Percentiles rank a stretch among this genome's conserved stretches.
Evolutionary conservation across 2,329 filamentous ascomycete species (phyloP).

Genomic region (Epichloe sp.): DNA sequence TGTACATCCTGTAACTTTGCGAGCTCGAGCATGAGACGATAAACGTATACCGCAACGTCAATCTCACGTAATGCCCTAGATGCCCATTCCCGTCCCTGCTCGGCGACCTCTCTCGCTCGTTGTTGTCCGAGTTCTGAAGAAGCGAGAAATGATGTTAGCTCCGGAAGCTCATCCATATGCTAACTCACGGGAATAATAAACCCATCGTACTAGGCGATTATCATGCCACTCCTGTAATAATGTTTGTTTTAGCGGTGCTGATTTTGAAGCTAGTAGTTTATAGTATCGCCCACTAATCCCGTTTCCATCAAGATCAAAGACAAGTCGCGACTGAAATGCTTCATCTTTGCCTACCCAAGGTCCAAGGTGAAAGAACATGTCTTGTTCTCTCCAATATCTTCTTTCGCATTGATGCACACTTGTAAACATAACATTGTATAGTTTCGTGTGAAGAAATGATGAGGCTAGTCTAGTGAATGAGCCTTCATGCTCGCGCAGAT

Average conservation of each 20-base stretch:
- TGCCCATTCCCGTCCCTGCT: conserved; percentile 41
- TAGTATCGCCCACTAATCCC: conserved; percentile 41
- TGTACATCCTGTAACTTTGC: conserved; percentile 25
- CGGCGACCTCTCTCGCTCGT: conserved; percentile 37
- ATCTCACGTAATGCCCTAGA: conserved; percentile 38
- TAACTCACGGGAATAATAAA: conserved; percentile 42
- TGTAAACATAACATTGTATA: neutral
- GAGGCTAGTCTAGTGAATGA: conserved; percentile 1
- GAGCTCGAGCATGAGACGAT: conserved; percentile 47
- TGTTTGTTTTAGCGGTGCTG: conserved; percentile 36
- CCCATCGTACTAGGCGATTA: conserved; percentile 39
- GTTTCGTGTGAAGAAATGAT: neutral
- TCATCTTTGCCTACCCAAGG: conserved; percentile 12
- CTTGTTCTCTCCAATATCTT: neutral
- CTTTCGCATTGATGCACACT: neutral
- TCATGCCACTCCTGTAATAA: conserved; percentile 45
- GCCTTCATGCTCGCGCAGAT: neutral
- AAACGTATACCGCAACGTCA: conserved; percentile 47
- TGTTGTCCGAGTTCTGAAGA: conserved; percentile 30
- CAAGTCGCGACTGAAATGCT: conserved; percentile 25
- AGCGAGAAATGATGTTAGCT: conserved; percentile 34
- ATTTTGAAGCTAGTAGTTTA: conserved; percentile 33
- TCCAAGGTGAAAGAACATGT: neutral
- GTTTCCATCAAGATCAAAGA: conserved; percentile 43
- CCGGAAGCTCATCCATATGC: conserved; percentile 36